Evolutionary conservation across 805 yeast species (phyloP).

Genomic region (Yamadazyma philogaea): DNA sequence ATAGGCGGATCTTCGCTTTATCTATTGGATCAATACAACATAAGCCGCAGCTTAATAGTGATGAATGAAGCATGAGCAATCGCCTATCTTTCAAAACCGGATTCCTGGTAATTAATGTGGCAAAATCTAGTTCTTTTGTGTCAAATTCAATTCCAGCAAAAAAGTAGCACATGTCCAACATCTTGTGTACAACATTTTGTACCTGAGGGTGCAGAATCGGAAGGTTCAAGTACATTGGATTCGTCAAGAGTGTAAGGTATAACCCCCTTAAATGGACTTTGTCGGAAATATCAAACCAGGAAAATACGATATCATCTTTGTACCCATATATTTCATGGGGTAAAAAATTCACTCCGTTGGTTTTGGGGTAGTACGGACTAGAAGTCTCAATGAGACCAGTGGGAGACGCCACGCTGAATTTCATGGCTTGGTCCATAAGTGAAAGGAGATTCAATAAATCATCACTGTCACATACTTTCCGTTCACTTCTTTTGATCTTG

Average conservation of each 20-base stretch:
- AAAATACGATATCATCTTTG: slow-evolving; percentile 17
- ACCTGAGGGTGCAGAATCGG: slow-evolving; percentile 12
- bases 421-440: slow-evolving; percentile 15
- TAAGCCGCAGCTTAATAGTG: slow-evolving; percentile 16
- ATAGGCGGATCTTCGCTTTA: slow-evolving; percentile 12
- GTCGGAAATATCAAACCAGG: slow-evolving; percentile 52
- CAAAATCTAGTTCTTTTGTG: slow-evolving; percentile 9
- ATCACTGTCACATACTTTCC: slow-evolving; percentile 15
- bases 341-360: slow-evolving; percentile 12
- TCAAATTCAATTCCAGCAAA: slow-evolving; percentile 14
- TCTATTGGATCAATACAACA: slow-evolving; percentile 12
- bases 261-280: slow-evolving; percentile 37
- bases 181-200: slow-evolving; percentile 16
- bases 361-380: slow-evolving; percentile 16
- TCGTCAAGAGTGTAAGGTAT: slow-evolving; percentile 27
- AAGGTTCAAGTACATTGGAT: slow-evolving; percentile 11
- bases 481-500: slow-evolving; percentile 16
- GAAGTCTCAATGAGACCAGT: slow-evolving; percentile 13
- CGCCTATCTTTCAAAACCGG: slow-evolving; percentile 14
- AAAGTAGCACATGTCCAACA: slow-evolving; percentile 17
- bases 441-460: slow-evolving; percentile 19
- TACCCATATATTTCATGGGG: slow-evolving; percentile 18
- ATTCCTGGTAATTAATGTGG: slow-evolving; percentile 1
- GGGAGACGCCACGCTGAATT: slow-evolving; percentile 12
- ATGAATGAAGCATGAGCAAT: slow-evolving; percentile 16